These are phyloP conservation scores for Hyaloscypha variabilis DNA, from an alignment of 495 filamentous ascomycete species.

Conservation along the genomic window DNA sequence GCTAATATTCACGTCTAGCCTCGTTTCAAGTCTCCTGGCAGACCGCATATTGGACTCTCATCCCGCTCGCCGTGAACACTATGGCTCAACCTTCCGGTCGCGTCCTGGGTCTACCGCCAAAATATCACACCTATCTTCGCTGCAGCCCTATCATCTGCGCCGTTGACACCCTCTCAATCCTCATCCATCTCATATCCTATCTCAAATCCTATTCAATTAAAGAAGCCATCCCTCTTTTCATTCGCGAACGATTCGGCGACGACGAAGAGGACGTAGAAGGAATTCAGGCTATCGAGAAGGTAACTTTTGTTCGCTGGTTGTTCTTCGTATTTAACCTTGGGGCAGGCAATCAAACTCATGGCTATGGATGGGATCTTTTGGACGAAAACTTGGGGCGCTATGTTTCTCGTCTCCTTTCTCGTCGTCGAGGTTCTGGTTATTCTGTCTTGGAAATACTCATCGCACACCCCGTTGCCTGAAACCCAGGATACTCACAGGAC, in stretches of 20 bases:
- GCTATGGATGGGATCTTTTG: constrained; percentile 10
- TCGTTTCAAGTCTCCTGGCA: neutral
- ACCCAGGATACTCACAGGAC: neutral
- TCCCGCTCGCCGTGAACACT: constrained; percentile 4
- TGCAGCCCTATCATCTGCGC: constrained; percentile 12
- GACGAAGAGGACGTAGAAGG: neutral
- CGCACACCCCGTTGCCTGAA: neutral
- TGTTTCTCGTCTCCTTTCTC: constrained; percentile 2
- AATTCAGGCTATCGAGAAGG: neutral
- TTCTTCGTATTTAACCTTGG: constrained; percentile 6
- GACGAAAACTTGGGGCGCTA: constrained; percentile 9
- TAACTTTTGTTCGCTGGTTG: constrained; percentile 7
- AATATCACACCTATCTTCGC: constrained; percentile 10
- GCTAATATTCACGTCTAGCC: neutral
- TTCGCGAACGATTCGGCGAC: neutral
- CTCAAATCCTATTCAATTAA: neutral
- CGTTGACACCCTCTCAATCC: constrained; percentile 6
- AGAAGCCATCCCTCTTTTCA: neutral
- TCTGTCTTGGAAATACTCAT: neutral
- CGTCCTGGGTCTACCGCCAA: neutral
- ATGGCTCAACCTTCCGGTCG: constrained; percentile 11
- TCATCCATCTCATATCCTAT: neutral
- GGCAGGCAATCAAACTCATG: neutral
- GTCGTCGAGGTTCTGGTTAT: neutral
- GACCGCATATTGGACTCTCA: constrained; percentile 5